phyloP scores from a whole-genome alignment of 495 filamentous ascomycete species.

The Aspergillus sclerotiicarbonarius region DNA sequence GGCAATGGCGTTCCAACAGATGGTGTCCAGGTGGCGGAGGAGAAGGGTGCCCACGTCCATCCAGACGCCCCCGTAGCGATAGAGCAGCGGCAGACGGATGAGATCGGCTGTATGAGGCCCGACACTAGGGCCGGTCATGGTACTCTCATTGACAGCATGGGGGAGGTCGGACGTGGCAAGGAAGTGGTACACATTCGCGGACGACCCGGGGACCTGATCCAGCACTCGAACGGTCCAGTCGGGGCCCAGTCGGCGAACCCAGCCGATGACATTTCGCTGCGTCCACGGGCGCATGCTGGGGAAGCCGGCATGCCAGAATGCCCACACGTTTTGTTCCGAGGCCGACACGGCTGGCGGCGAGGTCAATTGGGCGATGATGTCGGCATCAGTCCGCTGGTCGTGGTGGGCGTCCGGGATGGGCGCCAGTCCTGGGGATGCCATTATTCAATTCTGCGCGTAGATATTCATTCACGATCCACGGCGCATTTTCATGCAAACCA shows the following conservation, averaged over 20 bases:
- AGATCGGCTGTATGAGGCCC: constrained; percentile 27
- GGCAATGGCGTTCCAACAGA: constrained; percentile 22
- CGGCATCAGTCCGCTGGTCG: not conserved
- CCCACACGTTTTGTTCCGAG: constrained; percentile 29
- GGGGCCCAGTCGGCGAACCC: constrained; percentile 19
- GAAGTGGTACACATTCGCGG: constrained; percentile 15
- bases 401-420: not conserved
- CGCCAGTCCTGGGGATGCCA: not conserved
- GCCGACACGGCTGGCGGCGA: not conserved
- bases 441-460: no score
- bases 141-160: constrained; percentile 11
- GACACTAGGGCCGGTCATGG: constrained; percentile 17
- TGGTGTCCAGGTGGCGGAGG: constrained; percentile 18
- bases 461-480: no score
- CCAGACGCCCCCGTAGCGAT: constrained; percentile 24
- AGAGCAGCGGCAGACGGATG: constrained; percentile 17
- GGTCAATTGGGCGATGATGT: not conserved
- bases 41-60: constrained; percentile 27
- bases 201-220: constrained; percentile 18
- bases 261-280: constrained; percentile 25
- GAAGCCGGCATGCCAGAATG: constrained; percentile 27
- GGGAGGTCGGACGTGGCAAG: constrained; percentile 14
- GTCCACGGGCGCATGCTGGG: constrained; percentile 21
- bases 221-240: constrained; percentile 28
- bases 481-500: no score